Evolutionary conservation across 2,329 filamentous ascomycete species (phyloP), one percentile per base, ranked within the genome.

Genomic region (Geosmithia morbida): DNA sequence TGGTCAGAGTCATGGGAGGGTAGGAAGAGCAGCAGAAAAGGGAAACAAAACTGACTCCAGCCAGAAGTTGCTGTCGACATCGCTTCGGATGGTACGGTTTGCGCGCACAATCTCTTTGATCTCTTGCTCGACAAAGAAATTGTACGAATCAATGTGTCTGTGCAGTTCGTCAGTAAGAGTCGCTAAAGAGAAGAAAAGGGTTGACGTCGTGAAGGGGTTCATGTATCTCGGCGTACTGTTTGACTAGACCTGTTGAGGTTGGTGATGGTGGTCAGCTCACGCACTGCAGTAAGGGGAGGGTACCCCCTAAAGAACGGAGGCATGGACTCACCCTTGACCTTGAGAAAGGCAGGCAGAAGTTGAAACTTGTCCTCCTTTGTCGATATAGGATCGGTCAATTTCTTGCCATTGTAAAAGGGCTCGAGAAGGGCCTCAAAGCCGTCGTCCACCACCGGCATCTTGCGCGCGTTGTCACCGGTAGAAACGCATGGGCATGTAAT

Each of bases 121-220:
- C 61, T 97, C 89, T 48, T 94, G 85, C 56, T 98, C 87, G 54
- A 96, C 85, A 57, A 98, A 97, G 67, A 92, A 95, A 67, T 98
- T 96, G 74, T 94, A 98, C 20, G 92, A 97, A 69, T 98, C 94
- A 60, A 95, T 90, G 64, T 96, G 89, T 57, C 72, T 74, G 42
- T 54, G 37, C 43, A 29, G 50, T 49, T 19, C 50, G 18, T 37
- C 29, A 51, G 40, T 19, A 30, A 29, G 49, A 19, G 42, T 13
- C 17, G 30, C n/a, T 18, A 44, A 20, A n/a, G 18, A 39, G 13
- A 18, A 43, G 10, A 18, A 30, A 17, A 13, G 30, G 8, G 22
- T 26, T 45, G 16, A 37, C 2, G n/a, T 49, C n/a, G 46, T 22
- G 13, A 11, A 37, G 33, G 33, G 6, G 33, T 6, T 13, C 33